phyloP scores from a whole-genome alignment of 2,329 filamentous ascomycete species.

The Bipolaris oryzae region DNA sequence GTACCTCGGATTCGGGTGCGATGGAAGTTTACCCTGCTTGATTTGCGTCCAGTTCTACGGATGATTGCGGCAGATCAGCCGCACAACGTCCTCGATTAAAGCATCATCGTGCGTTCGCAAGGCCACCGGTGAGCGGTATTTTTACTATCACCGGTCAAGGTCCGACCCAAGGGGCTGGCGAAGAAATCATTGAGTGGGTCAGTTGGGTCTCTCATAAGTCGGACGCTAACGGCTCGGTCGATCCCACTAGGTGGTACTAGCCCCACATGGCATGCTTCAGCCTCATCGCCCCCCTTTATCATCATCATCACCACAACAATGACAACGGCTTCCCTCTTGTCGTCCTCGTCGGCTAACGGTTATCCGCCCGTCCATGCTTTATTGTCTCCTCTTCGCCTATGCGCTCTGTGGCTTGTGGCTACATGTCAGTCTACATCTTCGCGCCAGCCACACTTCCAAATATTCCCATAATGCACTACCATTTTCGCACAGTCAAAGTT shows the following conservation, averaged over 20 bases:
- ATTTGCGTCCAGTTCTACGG: neutral
- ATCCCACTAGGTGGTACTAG: conserved; percentile 8
- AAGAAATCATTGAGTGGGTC: conserved; percentile 6
- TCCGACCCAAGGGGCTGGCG: conserved; percentile 4
- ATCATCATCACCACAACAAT: neutral
- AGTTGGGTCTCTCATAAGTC: conserved; percentile 1
- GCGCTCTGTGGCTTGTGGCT: neutral
- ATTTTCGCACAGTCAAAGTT: neutral
- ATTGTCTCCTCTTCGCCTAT: neutral
- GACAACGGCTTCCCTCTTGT: conserved; percentile 5
- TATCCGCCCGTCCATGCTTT: neutral
- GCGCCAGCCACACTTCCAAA: neutral
- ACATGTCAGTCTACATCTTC: neutral
- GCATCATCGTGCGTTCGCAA: neutral
- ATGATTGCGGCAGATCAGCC: neutral
- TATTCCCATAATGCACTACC: neutral
- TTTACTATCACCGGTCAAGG: neutral
- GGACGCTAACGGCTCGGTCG: conserved; percentile 17
- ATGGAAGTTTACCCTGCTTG: neutral
- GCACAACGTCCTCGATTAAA: neutral
- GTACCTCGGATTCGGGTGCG: neutral
- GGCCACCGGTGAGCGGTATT: neutral
- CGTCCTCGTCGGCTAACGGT: conserved; percentile 1
- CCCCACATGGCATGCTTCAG: conserved; percentile 9
- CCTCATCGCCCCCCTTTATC: conserved; percentile 4